These are phyloP conservation scores for Bullera alba DNA, from an alignment of 768 basidiomycete species.

Conservation along the genomic window DNA sequence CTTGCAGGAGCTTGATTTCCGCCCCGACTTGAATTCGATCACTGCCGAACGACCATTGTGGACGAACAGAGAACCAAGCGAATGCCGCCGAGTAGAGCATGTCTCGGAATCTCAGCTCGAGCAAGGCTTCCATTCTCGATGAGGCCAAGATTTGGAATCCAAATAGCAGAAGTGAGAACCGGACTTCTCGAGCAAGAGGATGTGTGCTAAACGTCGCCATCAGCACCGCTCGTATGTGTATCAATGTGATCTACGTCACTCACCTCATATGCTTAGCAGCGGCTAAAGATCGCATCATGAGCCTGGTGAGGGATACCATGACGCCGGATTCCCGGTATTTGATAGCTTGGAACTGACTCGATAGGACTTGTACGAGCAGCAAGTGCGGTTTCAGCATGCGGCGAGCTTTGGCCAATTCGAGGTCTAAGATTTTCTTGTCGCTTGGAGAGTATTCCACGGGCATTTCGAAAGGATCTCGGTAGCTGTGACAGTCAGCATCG, in stretches of 20 bases:
- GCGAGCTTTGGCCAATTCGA: conserved; percentile 61
- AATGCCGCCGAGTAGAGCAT: conserved; percentile 72
- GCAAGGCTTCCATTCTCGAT: conserved; percentile 72
- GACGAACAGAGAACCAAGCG: conserved; percentile 87
- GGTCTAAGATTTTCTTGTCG: conserved; percentile 73
- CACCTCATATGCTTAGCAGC: conserved; percentile 71
- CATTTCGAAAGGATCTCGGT: conserved; percentile 77
- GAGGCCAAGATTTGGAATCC: conserved; percentile 87
- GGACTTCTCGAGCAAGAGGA: conserved; percentile 77
- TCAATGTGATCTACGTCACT: conserved; percentile 3
- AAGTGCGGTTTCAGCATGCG: conserved; percentile 75
- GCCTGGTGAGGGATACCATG: conserved; percentile 73
- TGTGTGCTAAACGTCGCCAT: conserved; percentile 62
- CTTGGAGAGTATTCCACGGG: conserved; percentile 84
- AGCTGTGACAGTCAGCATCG: conserved; percentile 51
- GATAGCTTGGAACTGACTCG: conserved; percentile 88
- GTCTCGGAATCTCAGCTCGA: conserved; percentile 69
- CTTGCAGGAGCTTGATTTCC: conserved; percentile 77
- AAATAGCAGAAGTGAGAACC: conserved; percentile 84
- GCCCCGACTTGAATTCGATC: conserved; percentile 82
- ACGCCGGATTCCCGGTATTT: conserved; percentile 77
- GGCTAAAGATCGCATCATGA: conserved; percentile 73
- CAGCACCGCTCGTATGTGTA: background rate
- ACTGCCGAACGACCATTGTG: conserved; percentile 95
- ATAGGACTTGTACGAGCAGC: conserved; percentile 75